phyloP scores from a whole-genome alignment of 1,284 basidiomycete species.

The Naganishia sp. region DNA sequence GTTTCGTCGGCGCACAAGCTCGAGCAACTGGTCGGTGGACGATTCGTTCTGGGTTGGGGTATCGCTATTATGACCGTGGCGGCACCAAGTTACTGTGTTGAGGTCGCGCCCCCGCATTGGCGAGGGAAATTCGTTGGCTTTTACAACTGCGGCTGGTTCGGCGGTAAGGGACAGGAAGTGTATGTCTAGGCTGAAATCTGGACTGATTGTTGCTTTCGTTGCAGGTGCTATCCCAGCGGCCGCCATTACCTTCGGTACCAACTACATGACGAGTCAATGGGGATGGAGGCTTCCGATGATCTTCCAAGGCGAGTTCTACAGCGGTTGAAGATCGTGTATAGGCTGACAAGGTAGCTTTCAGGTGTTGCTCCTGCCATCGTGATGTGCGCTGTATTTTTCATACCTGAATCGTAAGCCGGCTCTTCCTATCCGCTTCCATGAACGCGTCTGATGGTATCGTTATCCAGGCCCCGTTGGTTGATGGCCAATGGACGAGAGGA shows the following conservation, averaged over 20 bases:
- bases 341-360: background rate
- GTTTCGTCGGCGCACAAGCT: conserved; percentile 42
- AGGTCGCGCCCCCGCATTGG: conserved; percentile 67
- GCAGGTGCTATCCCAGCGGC: conserved; percentile 38
- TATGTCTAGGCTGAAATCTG: background rate
- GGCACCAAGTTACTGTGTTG: conserved; percentile 56
- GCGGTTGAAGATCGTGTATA: background rate
- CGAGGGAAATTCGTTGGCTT: conserved; percentile 52
- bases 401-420: conserved; percentile 30
- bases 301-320: conserved; percentile 36
- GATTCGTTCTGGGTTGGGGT: conserved; percentile 53
- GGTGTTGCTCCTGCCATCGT: conserved; percentile 35
- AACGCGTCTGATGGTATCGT: no score
- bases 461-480: conserved; percentile 48
- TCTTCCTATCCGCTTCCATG: no score
- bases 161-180: conserved; percentile 31
- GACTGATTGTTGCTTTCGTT: background rate
- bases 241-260: conserved; percentile 45
- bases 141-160: conserved; percentile 44
- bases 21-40: conserved; percentile 48
- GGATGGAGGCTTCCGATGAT: conserved; percentile 44
- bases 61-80: conserved; percentile 56
- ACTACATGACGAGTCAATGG: conserved; percentile 40
- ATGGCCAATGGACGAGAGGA: conserved; percentile 46
- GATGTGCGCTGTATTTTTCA: conserved; percentile 30